Evolutionary conservation across 768 basidiomycete genomes (phyloP), one percentile per base, ranked within the genome.

Genomic region (Amanita exitialis): DNA sequence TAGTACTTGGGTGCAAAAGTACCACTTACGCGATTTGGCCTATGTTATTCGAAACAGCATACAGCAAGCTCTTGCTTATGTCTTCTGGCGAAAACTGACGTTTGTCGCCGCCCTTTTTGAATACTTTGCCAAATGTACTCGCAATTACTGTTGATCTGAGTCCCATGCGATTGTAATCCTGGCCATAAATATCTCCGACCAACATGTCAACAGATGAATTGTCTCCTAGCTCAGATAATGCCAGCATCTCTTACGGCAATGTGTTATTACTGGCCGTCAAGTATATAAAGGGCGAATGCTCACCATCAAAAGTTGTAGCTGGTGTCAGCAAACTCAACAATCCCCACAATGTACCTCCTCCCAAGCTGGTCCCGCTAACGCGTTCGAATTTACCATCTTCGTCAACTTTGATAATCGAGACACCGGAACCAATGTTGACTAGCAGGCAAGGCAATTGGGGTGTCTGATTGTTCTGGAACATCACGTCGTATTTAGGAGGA

Each of bases 171-270:
- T 79, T 83, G 70, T 97, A 97, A 69, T 97, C 96, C 58, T 90
- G 86, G n/a, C 96, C 91, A 65, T 96, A 99, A 58, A 99, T 99
- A 69, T 99, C 96, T 32, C 96, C 95, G 41, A 99, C 94, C 44
- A 98, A 83, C 95, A 98, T 98, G 66, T 99, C 96, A 12, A 98
- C 94, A 4, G 77, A 76, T 38, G 88, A 80, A 63, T 99, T 98
- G 68, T 96, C 90, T 35, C 96, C 96, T 62, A 78, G 65, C 67
- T 99, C 96, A 0, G 96, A 96, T 18, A 99, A 75, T 6, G 82
- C 79, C 57, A 99, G 73, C 95, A 99, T 99, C 66, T 98, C 96
- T 99, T 69, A 23, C 60, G 51, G 48, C 12, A 46, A 25, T 41
- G 41, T 47, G 16, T 8, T 45, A 32, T 36, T 21, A 37, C 51